Conservation (phyloP, 2,329 filamentous ascomycete species). For the Botrytis fragariae region DNA sequence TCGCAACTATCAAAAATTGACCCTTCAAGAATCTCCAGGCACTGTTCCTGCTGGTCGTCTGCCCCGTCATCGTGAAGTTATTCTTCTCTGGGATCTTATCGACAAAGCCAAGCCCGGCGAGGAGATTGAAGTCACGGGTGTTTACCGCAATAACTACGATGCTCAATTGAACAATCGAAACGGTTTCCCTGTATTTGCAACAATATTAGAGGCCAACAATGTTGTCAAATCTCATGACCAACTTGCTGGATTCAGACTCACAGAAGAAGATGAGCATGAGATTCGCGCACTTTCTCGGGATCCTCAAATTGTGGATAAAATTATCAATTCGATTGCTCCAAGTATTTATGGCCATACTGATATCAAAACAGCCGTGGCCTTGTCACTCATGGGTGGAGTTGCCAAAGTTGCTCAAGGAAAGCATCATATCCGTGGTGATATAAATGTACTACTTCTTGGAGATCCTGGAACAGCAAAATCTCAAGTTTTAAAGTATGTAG, state of each 20-base stretch:
- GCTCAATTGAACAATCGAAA: conserved; percentile 98
- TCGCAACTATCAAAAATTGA: conserved; percentile 97
- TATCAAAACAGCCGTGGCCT: conserved; percentile 93
- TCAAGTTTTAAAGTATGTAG: conserved; percentile 94
- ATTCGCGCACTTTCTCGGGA: conserved; percentile 88
- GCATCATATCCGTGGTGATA: conserved; percentile 91
- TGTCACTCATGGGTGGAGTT: conserved; percentile 93
- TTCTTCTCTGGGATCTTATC: conserved; percentile 94
- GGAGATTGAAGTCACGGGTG: conserved; percentile 94
- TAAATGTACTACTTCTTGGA: conserved; percentile 93
- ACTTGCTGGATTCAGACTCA: conserved; percentile 91
- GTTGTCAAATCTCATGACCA: conserved; percentile 97
- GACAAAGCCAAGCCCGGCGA: conserved; percentile 96
- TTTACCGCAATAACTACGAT: conserved; percentile 98
- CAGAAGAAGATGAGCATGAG: conserved; percentile 88
- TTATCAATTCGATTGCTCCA: conserved; percentile 88
- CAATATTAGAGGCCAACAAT: conserved; percentile 95
- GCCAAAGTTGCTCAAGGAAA: conserved; percentile 86
- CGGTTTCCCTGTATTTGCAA: conserved; percentile 97
- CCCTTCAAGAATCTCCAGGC: conserved; percentile 92
- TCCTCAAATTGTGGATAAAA: conserved; percentile 87
- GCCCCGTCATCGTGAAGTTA: conserved; percentile 88
- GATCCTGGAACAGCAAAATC: conserved; percentile 98
- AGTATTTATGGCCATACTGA: conserved; percentile 97
- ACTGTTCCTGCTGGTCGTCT: conserved; percentile 95